These are phyloP conservation scores for Pseudogymnoascus sp. DNA, from an alignment of 2,329 filamentous ascomycete species.

Conservation along the genomic window DNA sequence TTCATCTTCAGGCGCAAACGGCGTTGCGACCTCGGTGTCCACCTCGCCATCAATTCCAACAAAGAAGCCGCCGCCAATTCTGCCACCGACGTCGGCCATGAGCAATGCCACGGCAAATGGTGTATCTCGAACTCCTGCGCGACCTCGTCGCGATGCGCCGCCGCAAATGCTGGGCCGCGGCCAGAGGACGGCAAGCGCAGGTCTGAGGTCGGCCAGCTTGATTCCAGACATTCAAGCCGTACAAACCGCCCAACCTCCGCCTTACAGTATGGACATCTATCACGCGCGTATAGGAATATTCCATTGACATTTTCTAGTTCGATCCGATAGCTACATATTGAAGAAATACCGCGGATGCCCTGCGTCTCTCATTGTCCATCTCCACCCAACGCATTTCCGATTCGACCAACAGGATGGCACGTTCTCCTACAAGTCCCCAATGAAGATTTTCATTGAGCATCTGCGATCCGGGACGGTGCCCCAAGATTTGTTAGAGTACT, in stretches of 20 bases:
- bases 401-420: slow-evolving; percentile 93
- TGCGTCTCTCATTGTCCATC: slow-evolving; percentile 79
- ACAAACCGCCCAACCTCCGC: slow-evolving; percentile 39
- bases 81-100: slow-evolving; percentile 43
- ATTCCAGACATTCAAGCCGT: slow-evolving; percentile 35
- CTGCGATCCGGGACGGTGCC: slow-evolving; percentile 70
- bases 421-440: slow-evolving; percentile 86
- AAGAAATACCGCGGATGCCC: slow-evolving; percentile 65
- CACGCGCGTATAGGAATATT: slow-evolving; percentile 16
- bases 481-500: slow-evolving; percentile 77
- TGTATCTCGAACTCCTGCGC: slow-evolving; percentile 45
- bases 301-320: slow-evolving; percentile 44
- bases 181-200: slow-evolving; percentile 43
- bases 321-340: slow-evolving; percentile 71
- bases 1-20: slow-evolving; percentile 6
- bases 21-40: slow-evolving; percentile 16
- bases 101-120: slow-evolving; percentile 34
- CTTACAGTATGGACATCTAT: slow-evolving; percentile 40
- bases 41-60: slow-evolving; percentile 45
- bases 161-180: slow-evolving; percentile 39
- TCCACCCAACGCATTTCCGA: slow-evolving; percentile 78
- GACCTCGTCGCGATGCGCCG: slow-evolving; percentile 50
- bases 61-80: slow-evolving; percentile 46
- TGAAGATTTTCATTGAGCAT: slow-evolving; percentile 73
- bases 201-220: slow-evolving; percentile 42